Base-by-base conservation (phyloP, 2,329 filamentous ascomycete species). In the Ceratocystis papillata region DNA sequence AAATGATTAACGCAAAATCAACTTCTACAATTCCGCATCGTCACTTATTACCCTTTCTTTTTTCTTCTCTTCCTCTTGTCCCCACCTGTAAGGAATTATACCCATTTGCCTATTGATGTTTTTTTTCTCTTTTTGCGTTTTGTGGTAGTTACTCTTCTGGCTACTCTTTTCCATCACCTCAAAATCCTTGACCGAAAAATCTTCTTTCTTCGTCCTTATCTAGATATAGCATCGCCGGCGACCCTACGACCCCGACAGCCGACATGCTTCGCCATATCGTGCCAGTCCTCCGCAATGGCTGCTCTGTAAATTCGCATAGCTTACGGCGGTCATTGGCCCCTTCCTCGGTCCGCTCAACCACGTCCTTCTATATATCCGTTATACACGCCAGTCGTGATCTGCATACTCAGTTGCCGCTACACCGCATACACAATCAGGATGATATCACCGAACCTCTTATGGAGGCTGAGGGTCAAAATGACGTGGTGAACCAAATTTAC, bases 261-360 rank as follows among this genome's bases (percentile, higher is more conserved):
- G 60, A 48, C 44, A 67, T 67, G 66, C 63, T 67, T 67, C 66
- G 66, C 50, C 66, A 67, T 53, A 65, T 67, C 33, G 66, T 67
- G 63, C 66, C 66, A 33, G 63, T 67, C 5, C 64, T 67, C 25
- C 66, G 66, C 48, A 65, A 59, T 48, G 64, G 63, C 46, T 67
- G 46, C 46, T 65, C 28, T 22, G 12, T 33, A 8, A 59, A 41
- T 20, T 20, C 53, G 53, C 63, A 44, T 22, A 22, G 12, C 10
- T 50, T 65, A 15, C 63, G 41, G 55, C 44, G 37, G 25, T 22
- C 50, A n/a, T n/a, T 59, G 63, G 20, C 20, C 6, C 20, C 44
- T 30, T 41, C 41, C 41, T 48, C 63, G 37, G 10, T 65, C 15
- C 50, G 53, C 15, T 37, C 37, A 17, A 41, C 48, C 48, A 45